Base-by-base conservation (phyloP, 805 yeast species). In the Wickerhamiella azyma region DNA sequence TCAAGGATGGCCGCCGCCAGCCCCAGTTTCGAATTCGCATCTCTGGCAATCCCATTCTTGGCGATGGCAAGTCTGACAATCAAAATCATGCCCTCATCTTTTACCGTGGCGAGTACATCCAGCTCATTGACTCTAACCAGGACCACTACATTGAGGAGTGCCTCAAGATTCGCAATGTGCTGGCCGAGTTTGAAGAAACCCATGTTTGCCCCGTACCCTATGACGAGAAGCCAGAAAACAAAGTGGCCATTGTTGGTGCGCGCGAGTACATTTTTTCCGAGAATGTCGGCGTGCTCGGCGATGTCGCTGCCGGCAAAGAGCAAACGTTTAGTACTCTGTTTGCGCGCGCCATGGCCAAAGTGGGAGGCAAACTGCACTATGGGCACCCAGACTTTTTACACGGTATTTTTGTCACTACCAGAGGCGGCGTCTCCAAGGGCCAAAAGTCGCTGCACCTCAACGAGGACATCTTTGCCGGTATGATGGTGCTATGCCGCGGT, bases 401-500 rank as follows among this genome's bases (percentile, higher is more conserved):
- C 55, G 72, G 77, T 9, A 67, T 80, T 1, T 83, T 79, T 59
- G 80, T 83, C 88, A 75, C 83, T 3, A 82, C 92, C 1, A 68
- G 94, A 64, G 94, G 94, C 28, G 94, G 94, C 47, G 85, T 82
- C 21, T 82, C 92, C 0, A 83, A 83, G 59, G 86, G 89, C 9
- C 92, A 83, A 58, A 78, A 77, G 55, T 89, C 92, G 6, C 67
- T 83, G 50, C 92, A 83, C 60, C 69, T 83, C 59, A 83, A 83
- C 60, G 94, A 83, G 62, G 94, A 83, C 64, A 82, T 83, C 43
- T 83, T 81, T 61, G 92, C 92, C 19, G 94, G 92, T 46, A 83
- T 83, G 77, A 81, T 74, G 60, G 89, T 86, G 2, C 57, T 79
- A 46, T 62, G 79, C 52, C 70, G 92, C 54, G 92, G 92, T 37